These are phyloP conservation scores for Clarireedia homoeocarpa DNA, from an alignment of 2,329 filamentous ascomycete species.

Conservation along the genomic window DNA sequence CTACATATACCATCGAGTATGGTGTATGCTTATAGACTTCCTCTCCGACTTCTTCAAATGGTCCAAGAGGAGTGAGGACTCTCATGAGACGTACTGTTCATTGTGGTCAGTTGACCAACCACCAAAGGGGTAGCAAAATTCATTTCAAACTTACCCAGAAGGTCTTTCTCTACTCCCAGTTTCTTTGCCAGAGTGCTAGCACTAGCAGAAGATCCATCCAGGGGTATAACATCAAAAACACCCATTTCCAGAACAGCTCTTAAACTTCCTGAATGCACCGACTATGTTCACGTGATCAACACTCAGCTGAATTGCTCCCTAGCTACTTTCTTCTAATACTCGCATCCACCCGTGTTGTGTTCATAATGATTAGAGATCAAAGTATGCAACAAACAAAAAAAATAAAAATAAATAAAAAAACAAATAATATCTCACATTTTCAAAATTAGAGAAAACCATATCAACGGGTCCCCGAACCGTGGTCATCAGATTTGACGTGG, in stretches of 20 bases:
- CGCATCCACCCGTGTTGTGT: not conserved
- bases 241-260: constrained; percentile 21
- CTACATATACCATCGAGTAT: constrained; percentile 18
- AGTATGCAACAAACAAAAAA: not conserved
- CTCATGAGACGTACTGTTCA: constrained; percentile 22
- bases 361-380: not conserved
- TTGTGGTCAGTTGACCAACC: not conserved
- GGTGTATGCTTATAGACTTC: constrained; percentile 21
- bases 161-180: constrained; percentile 17
- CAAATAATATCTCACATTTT: not conserved
- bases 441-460: constrained; percentile 6
- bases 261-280: constrained; percentile 9
- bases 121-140: not conserved
- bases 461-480: constrained; percentile 2
- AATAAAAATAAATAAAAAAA: too few relatives aligned
- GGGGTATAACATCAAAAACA: constrained; percentile 19
- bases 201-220: constrained; percentile 14
- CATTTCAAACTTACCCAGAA: constrained; percentile 16
- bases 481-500: not conserved
- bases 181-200: constrained; percentile 16
- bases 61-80: constrained; percentile 10
- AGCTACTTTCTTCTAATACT: not conserved
- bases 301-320: not conserved
- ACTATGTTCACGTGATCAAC: constrained; percentile 5
- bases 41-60: constrained; percentile 17